A percentile compares a stretch with the other conserved stretches of the same genome.
These are phyloP conservation scores for Venturiaceae sp. DNA, from an alignment of 2,329 filamentous ascomycete species.

Conservation along the genomic window DNA sequence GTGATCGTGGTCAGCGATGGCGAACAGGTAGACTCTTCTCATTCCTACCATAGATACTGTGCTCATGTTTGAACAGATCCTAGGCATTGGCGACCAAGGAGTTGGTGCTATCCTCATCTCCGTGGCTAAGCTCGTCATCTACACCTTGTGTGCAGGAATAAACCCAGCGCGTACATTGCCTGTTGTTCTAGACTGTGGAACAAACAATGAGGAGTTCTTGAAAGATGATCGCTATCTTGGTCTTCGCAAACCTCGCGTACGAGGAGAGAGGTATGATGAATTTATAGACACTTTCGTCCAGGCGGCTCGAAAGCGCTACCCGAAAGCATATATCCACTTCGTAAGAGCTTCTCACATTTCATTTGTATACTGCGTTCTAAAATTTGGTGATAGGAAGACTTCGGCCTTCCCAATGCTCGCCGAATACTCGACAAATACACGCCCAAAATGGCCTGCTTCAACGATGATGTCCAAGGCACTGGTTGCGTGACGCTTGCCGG, in stretches of 20 bases:
- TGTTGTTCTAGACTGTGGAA: constrained; percentile 79
- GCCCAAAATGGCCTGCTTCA: constrained; percentile 70
- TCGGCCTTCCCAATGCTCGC: constrained; percentile 67
- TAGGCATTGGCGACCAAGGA: constrained; percentile 85
- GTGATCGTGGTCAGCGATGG: constrained; percentile 79
- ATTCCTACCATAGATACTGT: neutral
- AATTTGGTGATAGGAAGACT: constrained; percentile 50
- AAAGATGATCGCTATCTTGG: constrained; percentile 75
- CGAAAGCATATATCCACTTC: constrained; percentile 77
- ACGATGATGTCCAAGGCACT: constrained; percentile 84
- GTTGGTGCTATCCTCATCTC: constrained; percentile 78
- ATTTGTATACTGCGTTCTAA: neutral
- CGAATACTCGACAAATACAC: constrained; percentile 69
- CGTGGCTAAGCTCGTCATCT: constrained; percentile 71
- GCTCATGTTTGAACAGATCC: constrained; percentile 49
- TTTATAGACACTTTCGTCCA: constrained; percentile 69
- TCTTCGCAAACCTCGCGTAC: constrained; percentile 53
- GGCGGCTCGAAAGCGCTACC: constrained; percentile 59
- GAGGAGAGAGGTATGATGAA: constrained; percentile 64
- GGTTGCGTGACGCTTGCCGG: constrained; percentile 80
- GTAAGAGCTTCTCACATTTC: constrained; percentile 13
- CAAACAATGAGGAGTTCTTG: constrained; percentile 66
- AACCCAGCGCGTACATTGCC: constrained; percentile 70
- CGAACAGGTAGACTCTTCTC: constrained; percentile 30
- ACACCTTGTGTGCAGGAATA: constrained; percentile 78